Base-by-base conservation (phyloP, 148 eudicot species). In the Vaccinium macrocarpon region DNA sequence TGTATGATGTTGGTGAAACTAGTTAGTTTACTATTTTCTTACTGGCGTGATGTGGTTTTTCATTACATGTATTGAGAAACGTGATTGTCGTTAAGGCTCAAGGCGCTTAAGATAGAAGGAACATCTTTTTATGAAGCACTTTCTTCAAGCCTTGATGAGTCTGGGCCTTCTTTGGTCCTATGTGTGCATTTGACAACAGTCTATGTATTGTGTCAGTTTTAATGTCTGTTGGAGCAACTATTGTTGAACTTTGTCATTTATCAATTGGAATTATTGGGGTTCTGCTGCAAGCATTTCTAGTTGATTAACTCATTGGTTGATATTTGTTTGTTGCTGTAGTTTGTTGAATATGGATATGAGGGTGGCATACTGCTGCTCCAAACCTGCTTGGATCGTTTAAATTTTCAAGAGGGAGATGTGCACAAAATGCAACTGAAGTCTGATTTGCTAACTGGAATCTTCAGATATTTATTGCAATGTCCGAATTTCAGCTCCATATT, bases 281-380 rank as follows among this genome's bases (percentile, higher is more conserved):
- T 35, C 21, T 53, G 29, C 21, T 78, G 48, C 62, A 52, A 18
- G 62, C 62, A 78, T 78, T 25, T 57, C 81, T 32, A 79, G 21
- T 27, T 18, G 42, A 55, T 53, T 56, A 29, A 27, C 66, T 79
- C 81, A 79, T 55, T 19, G 42, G 42, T 32, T 79, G 64, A 16
- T 42, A 18, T 18, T 82, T 68, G 35, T 48, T 57, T 46, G 48
- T 27, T 35, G 16, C 12, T 52, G 73, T 68, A 76, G 85, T 83
- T 74, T 59, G 52, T 76, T 83, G 85, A 59, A 15, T 83, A 59
- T 76, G 85, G 85, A 46, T 14, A 38, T 18, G 72, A 83, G 81
- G 80, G 42, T 35, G 46, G 85, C 73, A 83, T 83, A 75, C 59
- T 76, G 80, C 71, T 83, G 72, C 85, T 83, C 64, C 85, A 48